Base-by-base conservation (phyloP, 31 red algal species). In the Bonnemaisonia californica region DNA sequence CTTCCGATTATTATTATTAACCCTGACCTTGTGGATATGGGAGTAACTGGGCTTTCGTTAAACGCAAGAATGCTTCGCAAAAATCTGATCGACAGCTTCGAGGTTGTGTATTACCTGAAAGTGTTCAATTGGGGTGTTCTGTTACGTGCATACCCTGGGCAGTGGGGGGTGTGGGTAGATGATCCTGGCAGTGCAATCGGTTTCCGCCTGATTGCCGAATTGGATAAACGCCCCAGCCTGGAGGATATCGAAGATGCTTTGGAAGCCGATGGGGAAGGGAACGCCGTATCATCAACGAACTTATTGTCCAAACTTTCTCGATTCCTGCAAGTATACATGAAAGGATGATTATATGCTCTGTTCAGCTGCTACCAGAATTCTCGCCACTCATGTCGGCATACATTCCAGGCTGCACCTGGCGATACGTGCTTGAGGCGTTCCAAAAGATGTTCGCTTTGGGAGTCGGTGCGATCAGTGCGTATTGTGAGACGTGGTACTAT, bases 1-100 rank as follows among this genome's bases (percentile, higher is more conserved):
- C 24, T 62, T 37, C 88, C 79, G 45, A 28, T 92, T 31, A 37
- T 96, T 19, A 76, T 96, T 36, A 39, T 96, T 55, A 96, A 96
- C 72, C 82, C 88, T 8, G 88, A 96, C 48, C 45, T 96, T 57
- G 80, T 96, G 35, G 94, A 96, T 74, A 96, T 96, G 94, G 94
- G 94, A 65, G 88, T 91, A 1, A 96, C 94, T 4, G 94, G 94
- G 16, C 54, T 92, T 19, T 74, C 75, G 30, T 62, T 92, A 29
- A 82, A 88, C 26, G 94, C 89, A 57, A 74, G 88, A 21, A 77
- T 45, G 54, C 54, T 95, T 41, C 80, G 93, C 1, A 59, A 81
- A 54, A 47, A 72, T 38, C 33, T 95, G 16, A 80, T 95, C 23
- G 71, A 85, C 39, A 31, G 74, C 30, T 86, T 95, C 57, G 87